Conservation (phyloP, 2,329 filamentous ascomycete genomes). For the Colletotrichum paranaense region DNA sequence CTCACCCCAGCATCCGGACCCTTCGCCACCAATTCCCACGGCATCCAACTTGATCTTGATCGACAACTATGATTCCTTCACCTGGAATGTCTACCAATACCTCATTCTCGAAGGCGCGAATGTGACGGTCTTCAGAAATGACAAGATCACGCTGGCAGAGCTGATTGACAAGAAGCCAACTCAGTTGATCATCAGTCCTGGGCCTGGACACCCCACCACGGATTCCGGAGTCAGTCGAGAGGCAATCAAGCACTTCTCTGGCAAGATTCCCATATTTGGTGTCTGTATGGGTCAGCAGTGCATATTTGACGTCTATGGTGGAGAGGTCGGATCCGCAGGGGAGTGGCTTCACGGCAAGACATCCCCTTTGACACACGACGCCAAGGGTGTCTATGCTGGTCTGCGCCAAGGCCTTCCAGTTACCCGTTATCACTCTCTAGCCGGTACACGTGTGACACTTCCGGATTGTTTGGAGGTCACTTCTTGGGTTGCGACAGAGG, state of each 20-base stretch:
- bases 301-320: slow-evolving; percentile 94
- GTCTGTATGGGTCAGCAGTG: slow-evolving; percentile 99
- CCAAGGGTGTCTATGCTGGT: slow-evolving; percentile 90
- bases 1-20: slow-evolving; percentile 86
- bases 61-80: slow-evolving; percentile 99
- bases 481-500: slow-evolving; percentile 85
- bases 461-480: slow-evolving; percentile 89
- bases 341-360: slow-evolving; percentile 99
- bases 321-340: slow-evolving; percentile 89
- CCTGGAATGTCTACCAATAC: slow-evolving; percentile 99
- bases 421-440: slow-evolving; percentile 95
- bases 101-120: slow-evolving; percentile 93
- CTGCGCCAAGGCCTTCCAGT: slow-evolving; percentile 85
- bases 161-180: slow-evolving; percentile 87
- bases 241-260: slow-evolving; percentile 89
- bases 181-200: slow-evolving; percentile 93
- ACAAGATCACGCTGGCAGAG: slow-evolving; percentile 88
- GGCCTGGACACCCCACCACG: slow-evolving; percentile 89
- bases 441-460: slow-evolving; percentile 88
- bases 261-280: slow-evolving; percentile 95
- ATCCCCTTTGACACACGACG: slow-evolving; percentile 88
- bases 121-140: slow-evolving; percentile 91
- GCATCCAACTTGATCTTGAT: slow-evolving; percentile 95
- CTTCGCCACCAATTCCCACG: slow-evolving; percentile 77
- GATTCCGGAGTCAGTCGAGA: slow-evolving; percentile 95